Evolutionary conservation across 768 basidiomycete genomes (phyloP).

Genomic region (Asterophora parasitica): DNA sequence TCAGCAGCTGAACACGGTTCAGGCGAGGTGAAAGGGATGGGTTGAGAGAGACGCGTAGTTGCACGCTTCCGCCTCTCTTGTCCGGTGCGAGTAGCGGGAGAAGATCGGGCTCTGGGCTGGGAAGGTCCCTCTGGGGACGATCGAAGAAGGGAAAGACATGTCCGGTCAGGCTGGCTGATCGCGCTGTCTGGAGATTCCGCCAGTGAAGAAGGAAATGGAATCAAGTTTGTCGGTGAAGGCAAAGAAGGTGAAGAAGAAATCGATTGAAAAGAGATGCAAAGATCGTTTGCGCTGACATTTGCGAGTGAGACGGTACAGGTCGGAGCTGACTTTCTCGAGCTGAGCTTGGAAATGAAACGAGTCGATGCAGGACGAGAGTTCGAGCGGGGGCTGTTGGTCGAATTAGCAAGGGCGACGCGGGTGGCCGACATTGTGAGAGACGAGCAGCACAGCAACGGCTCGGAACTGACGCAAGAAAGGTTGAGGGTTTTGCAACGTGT

Average conservation of each 20-base stretch:
- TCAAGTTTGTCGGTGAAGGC: slow-evolving; percentile 9
- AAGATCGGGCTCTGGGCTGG: slow-evolving; percentile 8
- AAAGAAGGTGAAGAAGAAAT: slow-evolving; percentile 4
- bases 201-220: slow-evolving; percentile 18
- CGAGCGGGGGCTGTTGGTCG: slow-evolving; percentile 17
- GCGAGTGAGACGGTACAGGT: slow-evolving; percentile 20
- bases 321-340: slow-evolving; percentile 19
- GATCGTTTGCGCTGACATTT: slow-evolving; percentile 13
- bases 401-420: slow-evolving; percentile 19
- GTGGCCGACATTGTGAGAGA: slow-evolving; percentile 16
- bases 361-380: slow-evolving; percentile 12
- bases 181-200: slow-evolving; percentile 4
- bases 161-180: slow-evolving; percentile 19
- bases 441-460: slow-evolving; percentile 10
- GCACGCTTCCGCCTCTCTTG: slow-evolving; percentile 15
- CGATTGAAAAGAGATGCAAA: slow-evolving; percentile 8
- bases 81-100: slow-evolving; percentile 1
- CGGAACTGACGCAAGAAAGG: slow-evolving; percentile 13
- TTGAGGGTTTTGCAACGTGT: slow-evolving; percentile 15
- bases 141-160: slow-evolving; percentile 14
- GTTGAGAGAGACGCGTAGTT: slow-evolving; percentile 7
- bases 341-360: slow-evolving; percentile 12
- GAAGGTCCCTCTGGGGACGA: slow-evolving; percentile 6
- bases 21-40: neutral
- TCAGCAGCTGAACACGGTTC: slow-evolving; percentile 6